phyloP scores from a whole-genome alignment of 352 stramenopile genomes.

The Pythium catenulatum region DNA sequence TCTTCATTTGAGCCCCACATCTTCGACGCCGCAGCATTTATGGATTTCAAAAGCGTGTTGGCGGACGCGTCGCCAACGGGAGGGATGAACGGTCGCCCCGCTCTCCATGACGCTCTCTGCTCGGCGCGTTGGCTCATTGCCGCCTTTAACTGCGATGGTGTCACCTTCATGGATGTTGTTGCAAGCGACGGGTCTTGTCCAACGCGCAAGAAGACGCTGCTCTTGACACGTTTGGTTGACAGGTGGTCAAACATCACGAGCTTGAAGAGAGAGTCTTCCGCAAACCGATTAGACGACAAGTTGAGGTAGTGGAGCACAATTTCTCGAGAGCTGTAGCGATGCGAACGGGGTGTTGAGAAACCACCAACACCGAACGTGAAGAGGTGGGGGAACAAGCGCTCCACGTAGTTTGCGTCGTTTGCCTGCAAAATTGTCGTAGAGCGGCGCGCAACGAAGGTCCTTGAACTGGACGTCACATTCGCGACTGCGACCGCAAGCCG shows the following conservation, averaged over 20 bases:
- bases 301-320: conserved; percentile 62
- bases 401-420: conserved; percentile 46
- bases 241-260: conserved; percentile 60
- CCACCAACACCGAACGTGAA: conserved; percentile 57
- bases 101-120: conserved; percentile 23
- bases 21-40: conserved; percentile 32
- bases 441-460: background rate
- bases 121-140: conserved; percentile 25
- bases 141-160: conserved; percentile 18
- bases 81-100: background rate
- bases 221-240: conserved; percentile 32
- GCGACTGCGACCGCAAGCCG: conserved; percentile 7
- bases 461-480: background rate
- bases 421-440: conserved; percentile 40
- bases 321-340: conserved; percentile 44
- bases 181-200: conserved; percentile 36
- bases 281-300: conserved; percentile 51
- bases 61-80: background rate
- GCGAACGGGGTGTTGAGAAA: background rate
- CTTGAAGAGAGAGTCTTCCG: conserved; percentile 57
- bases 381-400: conserved; percentile 47
- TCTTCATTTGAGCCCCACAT: conserved; percentile 65
- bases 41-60: background rate
- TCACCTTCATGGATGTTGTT: conserved; percentile 13
- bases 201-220: conserved; percentile 45